Evolutionary conservation across 352 stramenopile genomes (phyloP), one percentile per base, ranked within the genome.

Genomic region (Phytophthora capsici): DNA sequence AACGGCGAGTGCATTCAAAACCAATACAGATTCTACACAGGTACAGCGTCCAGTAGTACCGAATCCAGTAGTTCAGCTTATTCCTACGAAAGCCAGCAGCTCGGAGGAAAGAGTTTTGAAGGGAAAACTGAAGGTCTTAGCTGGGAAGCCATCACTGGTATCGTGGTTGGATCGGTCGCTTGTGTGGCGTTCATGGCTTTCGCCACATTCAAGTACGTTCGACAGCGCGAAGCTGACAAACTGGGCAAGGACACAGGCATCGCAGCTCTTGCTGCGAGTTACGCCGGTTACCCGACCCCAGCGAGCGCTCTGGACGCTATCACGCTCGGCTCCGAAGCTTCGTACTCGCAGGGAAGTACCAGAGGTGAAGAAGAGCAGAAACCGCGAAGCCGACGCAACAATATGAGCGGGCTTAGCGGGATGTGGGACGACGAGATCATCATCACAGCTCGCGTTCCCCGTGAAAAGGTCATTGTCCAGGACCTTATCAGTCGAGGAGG

Each of bases 351-450:
- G 56, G 36, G 36, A 66, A 26, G 25, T 63, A 55, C 16, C 16
- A 20, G 41, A 9, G 28, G 8, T 9, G 32, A 50, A 14, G 44
- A 45, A 16, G n/a, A n/a, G n/a, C 53, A 40, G 19, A 60, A 65
- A 28, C 40, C 38, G 23, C 43, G 65, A 36, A 66, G 46, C 34
- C 64, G 32, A 41, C 54, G 54, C 20, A 51, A 51, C 26, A 47
- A 55, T 30, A 30, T 54, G 34, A 70, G 48, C 32, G 53, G 30
- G 13, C 4, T 28, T 17, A 68, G 41, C 41, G 52, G 51, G n/a
- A 43, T 76, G 23, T 82, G 72, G 64, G 68, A 82, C 16, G 71
- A 86, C 25, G 57, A 74, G 13, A 52, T 72, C 43, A 79, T 87
- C 45, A 59, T 83, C 43, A 75, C 75, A 9, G 63, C 57, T 37